Evolutionary conservation across 1,284 basidiomycete genomes (phyloP), one percentile per base, ranked within the genome.

Genomic region (Amylostereum chailletii): DNA sequence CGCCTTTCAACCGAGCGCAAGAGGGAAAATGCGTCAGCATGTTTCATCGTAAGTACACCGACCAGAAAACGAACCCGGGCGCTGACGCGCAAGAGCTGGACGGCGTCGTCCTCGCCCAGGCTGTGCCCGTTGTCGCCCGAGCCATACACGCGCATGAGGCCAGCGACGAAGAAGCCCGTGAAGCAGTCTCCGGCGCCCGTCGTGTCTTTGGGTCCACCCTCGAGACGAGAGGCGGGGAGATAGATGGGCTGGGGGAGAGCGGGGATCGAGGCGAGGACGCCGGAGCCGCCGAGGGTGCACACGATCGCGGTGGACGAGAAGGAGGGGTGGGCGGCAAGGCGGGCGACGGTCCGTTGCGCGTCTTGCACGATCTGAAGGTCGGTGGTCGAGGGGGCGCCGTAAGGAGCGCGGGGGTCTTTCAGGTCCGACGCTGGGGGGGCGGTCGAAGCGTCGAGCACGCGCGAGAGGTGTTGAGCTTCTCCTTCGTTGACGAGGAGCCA

Each of bases 171-270:
- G 57, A 77, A 81, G 8, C 79, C 78, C 0, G 77, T 70, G 57
- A 80, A 80, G 52, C 76, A 79, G 56, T 81, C 79, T 0, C 78
- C 79, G 2, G 79, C 79, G 5, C 79, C 78, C 0, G 79, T 81
- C 0, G 77, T 80, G 57, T 81, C 78, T 8, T 64, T 59, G 2
- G 71, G 66, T 0, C 56, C 57, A 5, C 68, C 72, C 30, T 64
- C 52, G 8, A 79, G 58, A 43, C 61, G 61, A 2, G 71, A 70
- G 1, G 76, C 76, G 1, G 76, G 75, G 10, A 77, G 52, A 47
- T 69, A 67, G 11, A 77, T 60, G 5, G 66, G 52, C 7, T 61
- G 51, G 10, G 45, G 51, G 3, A 53, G 51, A 11, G 53, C 47
- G 1, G 56, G 34, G 57, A 65, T 5, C 3, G 57, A 50, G 7